phyloP scores from a whole-genome alignment of 192 early-diverging fungal species.

The Gryganskiella cystojenkinii region DNA sequence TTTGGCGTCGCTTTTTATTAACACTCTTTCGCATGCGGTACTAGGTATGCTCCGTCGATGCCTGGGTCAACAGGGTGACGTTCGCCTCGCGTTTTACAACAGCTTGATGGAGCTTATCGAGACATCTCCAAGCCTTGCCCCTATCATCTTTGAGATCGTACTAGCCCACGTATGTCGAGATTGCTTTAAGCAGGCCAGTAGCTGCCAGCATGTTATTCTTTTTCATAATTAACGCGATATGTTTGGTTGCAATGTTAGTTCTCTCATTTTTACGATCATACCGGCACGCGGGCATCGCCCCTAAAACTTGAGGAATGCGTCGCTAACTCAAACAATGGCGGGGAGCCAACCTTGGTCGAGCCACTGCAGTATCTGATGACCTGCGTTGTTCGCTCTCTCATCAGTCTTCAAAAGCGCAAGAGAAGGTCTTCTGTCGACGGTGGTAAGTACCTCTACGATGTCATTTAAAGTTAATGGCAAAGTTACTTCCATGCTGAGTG shows the following conservation, averaged over 20 bases:
- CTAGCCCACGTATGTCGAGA: conserved; percentile 62
- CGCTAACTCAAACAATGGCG: conserved; percentile 39
- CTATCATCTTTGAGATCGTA: conserved; percentile 64
- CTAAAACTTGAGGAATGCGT: conserved; percentile 53
- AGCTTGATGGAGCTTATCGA: conserved; percentile 62
- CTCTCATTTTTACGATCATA: conserved; percentile 42
- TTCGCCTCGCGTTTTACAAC: conserved; percentile 66
- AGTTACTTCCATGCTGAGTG: background rate
- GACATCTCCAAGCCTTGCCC: conserved; percentile 31
- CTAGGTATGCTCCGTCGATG: conserved; percentile 74
- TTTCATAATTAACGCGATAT: background rate
- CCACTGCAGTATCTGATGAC: conserved; percentile 60
- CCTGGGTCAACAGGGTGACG: conserved; percentile 73
- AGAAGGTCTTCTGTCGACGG: conserved; percentile 1
- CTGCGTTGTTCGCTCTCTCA: conserved; percentile 38
- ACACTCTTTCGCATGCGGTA: no score
- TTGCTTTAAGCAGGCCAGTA: background rate
- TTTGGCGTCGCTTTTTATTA: no score
- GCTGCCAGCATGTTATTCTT: background rate
- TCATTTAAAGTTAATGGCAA: no score
- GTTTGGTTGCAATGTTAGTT: conserved; percentile 19
- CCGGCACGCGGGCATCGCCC: conserved; percentile 22
- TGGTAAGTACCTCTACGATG: background rate
- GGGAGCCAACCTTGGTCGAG: conserved; percentile 54
- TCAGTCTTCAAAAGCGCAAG: conserved; percentile 25